Base-by-base conservation (phyloP, 768 basidiomycete genomes). In the Hygrophorus russula region DNA sequence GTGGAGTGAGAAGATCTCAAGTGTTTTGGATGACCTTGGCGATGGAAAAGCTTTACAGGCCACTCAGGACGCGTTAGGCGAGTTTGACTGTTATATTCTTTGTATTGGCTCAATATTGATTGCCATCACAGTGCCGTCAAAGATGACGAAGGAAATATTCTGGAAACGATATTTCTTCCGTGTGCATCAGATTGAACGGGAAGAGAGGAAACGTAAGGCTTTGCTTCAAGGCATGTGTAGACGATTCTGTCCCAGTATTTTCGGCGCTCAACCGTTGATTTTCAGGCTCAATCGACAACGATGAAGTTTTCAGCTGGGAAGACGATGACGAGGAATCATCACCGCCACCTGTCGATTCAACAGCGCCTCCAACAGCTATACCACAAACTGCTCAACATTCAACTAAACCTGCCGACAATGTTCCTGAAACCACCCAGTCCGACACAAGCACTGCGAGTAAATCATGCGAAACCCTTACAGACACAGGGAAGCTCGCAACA, bases 91-190 rank as follows among this genome's bases (percentile, higher is more conserved):
- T 27, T 39, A 36, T n/a, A 44, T 45, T 46, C 35, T 46, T 40
- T 13, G 15, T 30, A 36, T n/a, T 6, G 30, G 14, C 31, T 39
- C n/a, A 19, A 48, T 38, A 8, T 29, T 29, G 47, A 30, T 53
- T 43, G 24, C 13, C n/a, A 12, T 28, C 17, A n/a, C 49, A 91
- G 89, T 89, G 2, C 86, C 88, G 1, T 68, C 73, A 9, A 67
- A 68, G 40, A 64, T 90, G 59, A 68, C 73, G 1, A 69, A 70
- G 40, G 72, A 77, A 36, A 66, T 66, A 11, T 96, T 93, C 61
- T 94, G 91, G 91, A 71, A 71, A 31, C 74, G 91, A 5, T 94
- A 87, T 64, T 92, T 91, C 66, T 96, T 92, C 75, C 75, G 91
- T 9, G 73, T 77, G 14, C 67, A 86, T 58, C 89, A 90, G 54